These are phyloP conservation scores for Phaeosphaeria sp. DNA, from an alignment of 2,329 filamentous ascomycete species.

Conservation along the genomic window DNA sequence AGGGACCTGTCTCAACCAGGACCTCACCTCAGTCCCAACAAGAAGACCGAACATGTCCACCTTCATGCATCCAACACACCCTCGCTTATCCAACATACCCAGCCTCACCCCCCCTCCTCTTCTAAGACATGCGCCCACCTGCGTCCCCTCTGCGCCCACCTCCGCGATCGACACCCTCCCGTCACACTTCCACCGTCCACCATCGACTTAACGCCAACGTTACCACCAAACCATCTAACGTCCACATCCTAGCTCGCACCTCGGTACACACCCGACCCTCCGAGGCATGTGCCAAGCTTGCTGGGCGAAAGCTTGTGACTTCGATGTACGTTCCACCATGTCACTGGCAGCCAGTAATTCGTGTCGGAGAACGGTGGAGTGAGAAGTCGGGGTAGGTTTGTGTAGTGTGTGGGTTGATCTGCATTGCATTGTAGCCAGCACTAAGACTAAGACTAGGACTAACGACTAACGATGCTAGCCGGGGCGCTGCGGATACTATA, in stretches of 20 bases:
- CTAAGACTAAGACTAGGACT: too few relatives aligned
- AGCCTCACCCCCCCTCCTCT: too few relatives aligned
- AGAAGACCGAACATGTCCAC: too few relatives aligned
- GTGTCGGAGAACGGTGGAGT: not conserved
- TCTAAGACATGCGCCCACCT: too few relatives aligned
- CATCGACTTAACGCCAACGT: not conserved
- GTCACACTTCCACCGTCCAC: not conserved
- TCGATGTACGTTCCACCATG: too few relatives aligned
- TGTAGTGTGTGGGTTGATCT: not conserved
- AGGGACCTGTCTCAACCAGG: too few relatives aligned
- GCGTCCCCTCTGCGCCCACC: not conserved
- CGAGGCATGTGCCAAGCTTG: not conserved
- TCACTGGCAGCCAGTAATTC: not conserved
- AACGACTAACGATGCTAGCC: too few relatives aligned
- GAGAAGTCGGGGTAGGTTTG: not conserved
- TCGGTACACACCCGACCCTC: not conserved
- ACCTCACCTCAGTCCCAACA: too few relatives aligned
- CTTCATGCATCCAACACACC: too few relatives aligned
- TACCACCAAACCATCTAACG: not conserved
- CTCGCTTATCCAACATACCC: too few relatives aligned
- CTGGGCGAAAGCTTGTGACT: not conserved
- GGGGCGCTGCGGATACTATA: not conserved
- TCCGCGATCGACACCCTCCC: not conserved
- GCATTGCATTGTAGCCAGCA: not conserved
- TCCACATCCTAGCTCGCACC: too few relatives aligned